Evolutionary conservation across 2,329 filamentous ascomycete species (phyloP), one percentile per base, ranked within the genome.

Genomic region (Arthrobotrys sinensis): DNA sequence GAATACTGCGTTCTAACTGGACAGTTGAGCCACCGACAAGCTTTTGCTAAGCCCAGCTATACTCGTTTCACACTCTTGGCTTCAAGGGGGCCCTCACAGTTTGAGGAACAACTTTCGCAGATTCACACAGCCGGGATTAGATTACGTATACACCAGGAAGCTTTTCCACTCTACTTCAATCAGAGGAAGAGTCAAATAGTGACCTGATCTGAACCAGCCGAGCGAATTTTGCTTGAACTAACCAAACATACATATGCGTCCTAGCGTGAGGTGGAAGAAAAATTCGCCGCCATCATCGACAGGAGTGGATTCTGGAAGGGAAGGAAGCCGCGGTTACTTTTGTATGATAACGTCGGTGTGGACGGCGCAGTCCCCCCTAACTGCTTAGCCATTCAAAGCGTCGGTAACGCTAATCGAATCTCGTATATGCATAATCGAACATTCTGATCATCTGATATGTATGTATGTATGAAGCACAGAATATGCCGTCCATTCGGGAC

Each of bases 21-120:
- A 7, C 24, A 8, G 66, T 45, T 63, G 75, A 72, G 75, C 75
- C 75, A 78, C 73, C n/a, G 52, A 40, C 34, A 46, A 65, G 67
- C 14, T 36, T 67, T 57, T 40, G 21, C 36, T 45, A 46, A 55
- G 32, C 72, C 43, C 50, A 40, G 66, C 73, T 48, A 48, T 52
- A 67, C 66, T 68, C 16, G 75, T 78, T 78, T 67, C 66, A 65
- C 34, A 16, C 46, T 40, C 66, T 71, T 77, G 73, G 73, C 73
- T 45, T 40, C 10, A 57, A 63, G 34, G 73, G 71, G 57, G 8
- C 19, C 63, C 32, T 16, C 38, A 38, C 38, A 45, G 68, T 48
- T 60, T 60, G 28, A 72, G 57, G 12, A 40, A 57, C 62, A 50
- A 28, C 55, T 36, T 55, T 57, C 36, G 24, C 65, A 69, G 65